Conservation (phyloP, 2,329 filamentous ascomycete species). For the Alternaria sp. region DNA sequence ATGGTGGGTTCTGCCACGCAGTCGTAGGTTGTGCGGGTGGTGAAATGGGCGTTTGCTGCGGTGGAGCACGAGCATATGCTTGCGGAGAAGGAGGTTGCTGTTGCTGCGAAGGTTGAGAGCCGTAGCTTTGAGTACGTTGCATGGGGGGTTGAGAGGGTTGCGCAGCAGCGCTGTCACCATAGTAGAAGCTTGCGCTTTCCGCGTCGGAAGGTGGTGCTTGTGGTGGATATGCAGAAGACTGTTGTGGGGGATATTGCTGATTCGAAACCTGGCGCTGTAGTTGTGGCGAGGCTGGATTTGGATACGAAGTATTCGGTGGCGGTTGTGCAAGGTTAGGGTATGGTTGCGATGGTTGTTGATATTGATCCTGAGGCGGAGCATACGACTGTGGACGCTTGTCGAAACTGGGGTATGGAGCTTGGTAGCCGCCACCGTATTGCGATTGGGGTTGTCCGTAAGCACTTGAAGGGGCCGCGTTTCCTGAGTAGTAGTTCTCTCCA, state of each 20-base stretch:
- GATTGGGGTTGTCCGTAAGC: constrained; percentile 61
- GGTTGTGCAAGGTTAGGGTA: constrained; percentile 46
- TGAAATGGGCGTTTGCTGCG: constrained; percentile 42
- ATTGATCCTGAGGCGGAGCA: constrained; percentile 41
- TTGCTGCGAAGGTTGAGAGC: constrained; percentile 44
- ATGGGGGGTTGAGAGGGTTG: constrained; percentile 35
- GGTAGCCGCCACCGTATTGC: constrained; percentile 59
- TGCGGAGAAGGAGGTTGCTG: constrained; percentile 49
- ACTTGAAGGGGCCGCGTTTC: constrained; percentile 63
- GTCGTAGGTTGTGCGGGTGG: constrained; percentile 43
- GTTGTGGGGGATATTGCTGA: constrained; percentile 47
- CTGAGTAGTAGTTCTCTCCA: constrained; percentile 84
- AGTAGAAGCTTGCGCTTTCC: constrained; percentile 48
- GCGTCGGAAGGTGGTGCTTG: constrained; percentile 48
- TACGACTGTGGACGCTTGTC: constrained; percentile 45
- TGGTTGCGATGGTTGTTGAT: constrained; percentile 48
- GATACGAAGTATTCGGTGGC: constrained; percentile 37
- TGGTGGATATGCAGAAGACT: constrained; percentile 41
- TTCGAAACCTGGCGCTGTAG: constrained; percentile 47
- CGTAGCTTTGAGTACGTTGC: constrained; percentile 43
- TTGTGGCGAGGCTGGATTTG: constrained; percentile 48
- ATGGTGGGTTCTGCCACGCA: constrained; percentile 44
- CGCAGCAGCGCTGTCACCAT: constrained; percentile 37
- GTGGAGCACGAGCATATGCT: constrained; percentile 38
- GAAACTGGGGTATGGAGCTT: constrained; percentile 46